These are phyloP conservation scores for Linaria vulgaris DNA, from an alignment of 257 asterid species.

Conservation along the genomic window DNA sequence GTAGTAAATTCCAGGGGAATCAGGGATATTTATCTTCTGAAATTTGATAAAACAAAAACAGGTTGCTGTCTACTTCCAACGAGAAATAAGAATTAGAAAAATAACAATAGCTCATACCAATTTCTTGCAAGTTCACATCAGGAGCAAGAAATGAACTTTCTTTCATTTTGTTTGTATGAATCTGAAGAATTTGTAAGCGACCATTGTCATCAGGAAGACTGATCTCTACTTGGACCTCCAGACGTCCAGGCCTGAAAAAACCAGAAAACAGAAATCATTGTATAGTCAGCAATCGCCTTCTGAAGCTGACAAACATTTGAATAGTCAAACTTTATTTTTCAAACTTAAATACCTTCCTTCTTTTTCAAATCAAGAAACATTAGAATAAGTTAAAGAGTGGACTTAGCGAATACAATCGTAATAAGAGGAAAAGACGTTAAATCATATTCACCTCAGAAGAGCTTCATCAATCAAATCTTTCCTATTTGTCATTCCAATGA, in stretches of 20 bases:
- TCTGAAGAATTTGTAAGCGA: constrained; percentile 94
- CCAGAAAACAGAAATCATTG: constrained; percentile 23
- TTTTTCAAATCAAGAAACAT: constrained; percentile 2
- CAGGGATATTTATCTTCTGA: constrained; percentile 12
- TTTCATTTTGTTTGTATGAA: constrained; percentile 95
- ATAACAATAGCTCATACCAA: constrained; percentile 57
- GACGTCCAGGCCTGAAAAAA: constrained; percentile 93
- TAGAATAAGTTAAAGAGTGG: neutral
- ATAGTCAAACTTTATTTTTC: no score
- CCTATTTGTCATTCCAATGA: constrained; percentile 98
- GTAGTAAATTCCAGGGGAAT: constrained; percentile 15
- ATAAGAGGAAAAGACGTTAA: constrained; percentile 21
- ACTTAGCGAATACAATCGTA: constrained; percentile 11
- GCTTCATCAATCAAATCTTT: constrained; percentile 99
- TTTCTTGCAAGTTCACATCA: constrained; percentile 86
- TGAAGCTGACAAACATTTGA: constrained; percentile 15
- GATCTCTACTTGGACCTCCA: constrained; percentile 99
- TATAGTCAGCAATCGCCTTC: constrained; percentile 12
- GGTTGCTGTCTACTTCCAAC: neutral
- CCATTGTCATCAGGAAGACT: constrained; percentile 99
- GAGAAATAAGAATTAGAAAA: constrained; percentile 6
- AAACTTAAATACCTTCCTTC: no score
- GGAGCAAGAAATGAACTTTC: constrained; percentile 94
- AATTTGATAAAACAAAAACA: no score
- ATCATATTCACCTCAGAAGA: constrained; percentile 67